Evolutionary conservation across 225 moss, liverwort and hornwort genomes (phyloP), one percentile per base, ranked within the genome.

Genomic region (Climacium dendroides): DNA sequence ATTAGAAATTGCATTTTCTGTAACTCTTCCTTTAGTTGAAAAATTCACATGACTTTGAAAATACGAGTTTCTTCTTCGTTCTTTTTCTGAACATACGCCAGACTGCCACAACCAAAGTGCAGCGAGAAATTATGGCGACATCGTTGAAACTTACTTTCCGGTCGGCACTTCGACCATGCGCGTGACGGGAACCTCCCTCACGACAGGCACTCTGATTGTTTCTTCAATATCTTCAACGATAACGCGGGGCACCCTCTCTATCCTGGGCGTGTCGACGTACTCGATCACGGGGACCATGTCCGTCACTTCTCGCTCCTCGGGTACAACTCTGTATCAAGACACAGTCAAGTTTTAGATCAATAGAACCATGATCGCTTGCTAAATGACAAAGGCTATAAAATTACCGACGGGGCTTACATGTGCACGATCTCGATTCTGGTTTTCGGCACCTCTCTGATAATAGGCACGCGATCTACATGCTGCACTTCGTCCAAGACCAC

Each of bases 401-500:
- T 72, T 37, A 23, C 72, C 32, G 23, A 54, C 29, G 16, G 22
- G 9, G 19, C 70, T 61, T 75, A 90, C 90, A 86, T 86, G 69
- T 91, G 87, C 67, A 91, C 92, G 13, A 89, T 92, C 86, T 93
- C 95, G 19, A 87, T 91, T 53, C 93, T 90, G 19, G 58, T 86
- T 81, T 86, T 91, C 25, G 90, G 89, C 72, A 95, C 94, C 78
- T 93, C 61, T 54, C 87, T 90, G 45, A 90, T 84, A 11, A 92
- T 67, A 8, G 94, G 94, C 53, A 95, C 87, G 26, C 88, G 93
- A 86, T 95, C 94, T 4, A 95, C 86, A 50, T 71, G 87, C 81
- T 91, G 92, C 59, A 89, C 79, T 77, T 95, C 94, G 53, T 95
- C 94, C 93, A 89, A 73, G 37, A 95, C 87, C 28, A 95, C 92